Evolutionary conservation across 495 filamentous ascomycete genomes (phyloP), one percentile per base, ranked within the genome.

Genomic region (Aspergillus kassunensis): DNA sequence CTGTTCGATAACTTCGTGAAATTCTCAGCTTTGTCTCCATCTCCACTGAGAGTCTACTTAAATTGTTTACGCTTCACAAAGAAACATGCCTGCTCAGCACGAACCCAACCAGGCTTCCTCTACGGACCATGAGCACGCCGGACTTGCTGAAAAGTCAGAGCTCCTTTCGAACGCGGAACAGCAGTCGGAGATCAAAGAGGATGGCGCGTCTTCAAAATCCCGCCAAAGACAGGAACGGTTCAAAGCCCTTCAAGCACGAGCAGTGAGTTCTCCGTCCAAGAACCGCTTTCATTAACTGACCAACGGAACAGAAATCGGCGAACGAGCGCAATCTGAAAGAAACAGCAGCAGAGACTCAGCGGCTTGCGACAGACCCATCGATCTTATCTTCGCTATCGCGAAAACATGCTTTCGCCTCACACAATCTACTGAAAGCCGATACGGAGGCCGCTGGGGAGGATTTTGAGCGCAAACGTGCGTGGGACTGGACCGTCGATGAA

Each of bases 401-500:
- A 48, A 90, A 89, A 60, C 84, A 87, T 58, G 91, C 88, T 24
- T 83, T 91, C 49, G 91, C 91, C 12, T 87, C 87, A 20, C 89
- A 95, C 67, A 97, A 97, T 54, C 84, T 98, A 5, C 80, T 96
- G 27, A 95, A 95, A 72, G 90, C 91, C 12, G 91, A 96, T 56
- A 83, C 86, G 1, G 88, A 88, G 64, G 89, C 88, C 11, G 75
- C 77, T 0, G 91, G 92, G 10, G 89, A 88, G 55, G 91, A 97
- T 67, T 98, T 97, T 61, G 95, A 98, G 71, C 87, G 93, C 51
- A 97, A 97, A 72, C 84, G 95, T 24, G 91, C 92, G 1, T 97
- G 93, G 93, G 95, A 97, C 68, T 97, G 92, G 91, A 97, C 93
- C 0, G 73, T 91, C 13, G 93, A 97, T 21, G 93, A 98, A 70